These are phyloP conservation scores for Pilobolus umbonatus DNA, from an alignment of 192 early-diverging fungal species.

Conservation along the genomic window DNA sequence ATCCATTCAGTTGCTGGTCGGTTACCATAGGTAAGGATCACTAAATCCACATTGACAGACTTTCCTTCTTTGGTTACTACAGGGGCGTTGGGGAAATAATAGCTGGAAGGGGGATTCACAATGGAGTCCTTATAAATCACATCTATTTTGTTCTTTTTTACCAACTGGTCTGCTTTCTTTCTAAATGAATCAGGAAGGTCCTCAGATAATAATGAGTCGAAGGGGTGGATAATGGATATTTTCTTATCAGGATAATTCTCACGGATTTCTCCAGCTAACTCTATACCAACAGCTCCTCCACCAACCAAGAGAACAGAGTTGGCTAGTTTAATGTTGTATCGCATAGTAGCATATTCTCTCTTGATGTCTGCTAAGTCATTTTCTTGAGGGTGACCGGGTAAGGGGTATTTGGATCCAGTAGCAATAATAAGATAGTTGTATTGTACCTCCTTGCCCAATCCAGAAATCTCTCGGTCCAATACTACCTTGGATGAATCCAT, in stretches of 20 bases:
- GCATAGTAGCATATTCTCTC: constrained; percentile 29
- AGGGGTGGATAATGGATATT: constrained; percentile 41
- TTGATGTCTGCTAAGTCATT: constrained; percentile 36
- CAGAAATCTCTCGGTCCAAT: constrained; percentile 24
- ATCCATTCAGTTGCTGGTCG: constrained; percentile 14
- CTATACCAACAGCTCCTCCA: constrained; percentile 57
- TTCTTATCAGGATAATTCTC: constrained; percentile 35
- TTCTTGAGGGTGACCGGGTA: constrained; percentile 34
- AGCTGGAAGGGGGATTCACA: not conserved
- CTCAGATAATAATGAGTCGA: constrained; percentile 31
- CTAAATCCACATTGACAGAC: constrained; percentile 26
- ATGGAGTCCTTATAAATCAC: constrained; percentile 23
- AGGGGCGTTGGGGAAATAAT: not conserved
- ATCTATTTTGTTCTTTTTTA: constrained; percentile 19
- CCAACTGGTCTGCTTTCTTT: not conserved
- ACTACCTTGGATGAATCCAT: constrained; percentile 39
- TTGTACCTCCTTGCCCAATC: constrained; percentile 27
- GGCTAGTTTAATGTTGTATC: constrained; percentile 36
- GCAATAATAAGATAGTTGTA: constrained; percentile 52
- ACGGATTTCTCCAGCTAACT: constrained; percentile 54
- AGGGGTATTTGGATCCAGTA: constrained; percentile 45
- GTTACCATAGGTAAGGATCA: constrained; percentile 26
- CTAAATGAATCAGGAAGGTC: constrained; percentile 23
- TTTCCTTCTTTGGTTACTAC: constrained; percentile 22
- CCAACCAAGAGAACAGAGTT: constrained; percentile 52